Conservation (phyloP, 208 protist genomes). For the Leishmania braziliensis region DNA sequence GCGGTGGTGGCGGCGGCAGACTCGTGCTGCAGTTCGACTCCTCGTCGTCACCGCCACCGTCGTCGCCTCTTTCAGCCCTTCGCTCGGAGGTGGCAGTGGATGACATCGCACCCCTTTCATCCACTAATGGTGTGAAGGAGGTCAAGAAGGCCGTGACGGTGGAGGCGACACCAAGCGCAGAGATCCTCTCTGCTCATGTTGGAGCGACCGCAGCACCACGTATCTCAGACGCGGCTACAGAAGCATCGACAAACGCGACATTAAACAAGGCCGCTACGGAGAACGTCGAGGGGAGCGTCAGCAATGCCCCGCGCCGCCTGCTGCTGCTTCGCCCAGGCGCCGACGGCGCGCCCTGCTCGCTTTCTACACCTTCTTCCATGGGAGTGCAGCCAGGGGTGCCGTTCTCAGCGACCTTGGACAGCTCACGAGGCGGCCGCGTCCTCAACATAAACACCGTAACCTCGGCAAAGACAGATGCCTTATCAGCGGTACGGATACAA, state of each 20-base stretch:
- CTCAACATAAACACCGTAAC: background rate
- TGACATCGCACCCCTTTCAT: background rate
- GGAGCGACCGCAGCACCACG: background rate
- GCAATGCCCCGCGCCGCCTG: constrained; percentile 1
- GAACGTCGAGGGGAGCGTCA: background rate
- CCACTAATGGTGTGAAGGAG: background rate
- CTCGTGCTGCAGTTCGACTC: constrained; percentile 31
- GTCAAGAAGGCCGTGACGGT: background rate
- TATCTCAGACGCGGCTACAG: background rate
- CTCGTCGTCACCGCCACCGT: constrained; percentile 6
- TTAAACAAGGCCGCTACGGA: background rate
- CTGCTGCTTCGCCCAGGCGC: constrained; percentile 5
- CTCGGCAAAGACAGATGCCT: background rate
- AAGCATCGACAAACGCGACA: background rate
- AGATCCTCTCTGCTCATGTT: background rate
- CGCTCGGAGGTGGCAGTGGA: too few relatives aligned
- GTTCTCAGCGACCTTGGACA: background rate
- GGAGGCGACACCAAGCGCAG: background rate
- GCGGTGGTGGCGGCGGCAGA: background rate
- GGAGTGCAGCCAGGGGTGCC: background rate
- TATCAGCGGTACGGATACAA: background rate
- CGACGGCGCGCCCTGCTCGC: background rate
- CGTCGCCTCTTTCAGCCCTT: background rate
- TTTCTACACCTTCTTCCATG: background rate
- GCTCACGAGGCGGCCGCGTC: constrained; percentile 2